phyloP scores from a whole-genome alignment of 257 asterid species.

The Penstemon newberryi region DNA sequence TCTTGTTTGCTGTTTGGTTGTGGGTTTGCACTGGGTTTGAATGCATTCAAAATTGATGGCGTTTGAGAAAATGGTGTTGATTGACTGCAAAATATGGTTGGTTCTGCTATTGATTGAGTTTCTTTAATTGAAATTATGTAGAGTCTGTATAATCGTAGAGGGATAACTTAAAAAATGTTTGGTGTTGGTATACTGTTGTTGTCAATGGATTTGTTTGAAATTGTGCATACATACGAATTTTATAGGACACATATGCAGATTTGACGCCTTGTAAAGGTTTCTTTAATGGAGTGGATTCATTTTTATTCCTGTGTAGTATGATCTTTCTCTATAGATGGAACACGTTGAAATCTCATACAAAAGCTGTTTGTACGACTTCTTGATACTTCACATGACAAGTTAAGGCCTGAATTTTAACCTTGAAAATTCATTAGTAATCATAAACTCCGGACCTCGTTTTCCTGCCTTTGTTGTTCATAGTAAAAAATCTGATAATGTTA shows the following conservation, averaged over 20 bases:
- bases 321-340: no score
- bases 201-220: neutral
- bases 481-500: no score
- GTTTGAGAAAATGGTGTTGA: neutral
- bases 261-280: neutral
- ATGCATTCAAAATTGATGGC: conserved; percentile 65
- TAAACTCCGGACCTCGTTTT: no score
- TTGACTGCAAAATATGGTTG: neutral
- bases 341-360: no score
- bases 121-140: no score
- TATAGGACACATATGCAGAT: conserved; percentile 1
- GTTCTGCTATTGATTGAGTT: neutral
- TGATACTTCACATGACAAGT: neutral
- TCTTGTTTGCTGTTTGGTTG: conserved; percentile 76
- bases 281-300: neutral
- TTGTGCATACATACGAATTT: no score
- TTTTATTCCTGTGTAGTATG: no score
- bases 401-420: no score
- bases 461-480: neutral
- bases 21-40: conserved; percentile 84
- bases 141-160: neutral
- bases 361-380: neutral
- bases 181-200: neutral
- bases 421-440: neutral
- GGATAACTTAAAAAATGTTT: neutral